Evolutionary conservation across 768 basidiomycete species (phyloP), one percentile per base, ranked within the genome.

Genomic region (Auriculariales sp.): DNA sequence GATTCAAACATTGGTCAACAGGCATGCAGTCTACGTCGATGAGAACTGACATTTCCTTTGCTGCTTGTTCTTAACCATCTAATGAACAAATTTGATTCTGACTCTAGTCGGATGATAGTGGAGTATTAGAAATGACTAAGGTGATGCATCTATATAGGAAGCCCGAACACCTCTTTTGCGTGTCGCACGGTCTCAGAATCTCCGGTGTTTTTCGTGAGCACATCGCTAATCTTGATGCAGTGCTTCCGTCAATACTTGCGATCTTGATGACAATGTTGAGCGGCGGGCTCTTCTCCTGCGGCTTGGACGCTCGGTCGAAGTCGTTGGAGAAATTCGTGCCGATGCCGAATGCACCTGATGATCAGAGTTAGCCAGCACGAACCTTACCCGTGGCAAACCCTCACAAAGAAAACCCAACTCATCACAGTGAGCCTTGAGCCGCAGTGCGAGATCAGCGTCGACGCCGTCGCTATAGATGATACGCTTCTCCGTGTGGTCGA

Each of bases 241-340:
- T 81, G 78, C 50, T 70, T 70, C 73, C 75, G 57, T 87, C 70
- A 11, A 95, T 81, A 39, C 77, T 73, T 32, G 77, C 74, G 7
- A 99, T 70, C 59, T 97, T 97, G 67, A 97, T 92, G 46, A 99
- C 94, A 60, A 98, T 97, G 59, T 94, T 95, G 54, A 95, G 62
- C 19, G 90, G 76, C 59, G 78, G 84, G 66, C 84, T 89, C 64
- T 77, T 78, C 59, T 76, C 74, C 57, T 54, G 59, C 39, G 39
- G 39, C 12, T 44, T 19, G 22, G 39, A 44, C 19, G 19, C 19
- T 24, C 55, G 52, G 1, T 46, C 34, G 67, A 93, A 95, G 64
- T 95, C 92, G 59, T 95, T 97, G 14, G 91, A 90, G 7, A 97
- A 64, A 62, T 73, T 83, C 0, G 95, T 99, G 1, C 95, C 95